These are phyloP conservation scores for Melaleuca quinquenervia DNA, from an alignment of 345 rosid genomes.

Conservation along the genomic window DNA sequence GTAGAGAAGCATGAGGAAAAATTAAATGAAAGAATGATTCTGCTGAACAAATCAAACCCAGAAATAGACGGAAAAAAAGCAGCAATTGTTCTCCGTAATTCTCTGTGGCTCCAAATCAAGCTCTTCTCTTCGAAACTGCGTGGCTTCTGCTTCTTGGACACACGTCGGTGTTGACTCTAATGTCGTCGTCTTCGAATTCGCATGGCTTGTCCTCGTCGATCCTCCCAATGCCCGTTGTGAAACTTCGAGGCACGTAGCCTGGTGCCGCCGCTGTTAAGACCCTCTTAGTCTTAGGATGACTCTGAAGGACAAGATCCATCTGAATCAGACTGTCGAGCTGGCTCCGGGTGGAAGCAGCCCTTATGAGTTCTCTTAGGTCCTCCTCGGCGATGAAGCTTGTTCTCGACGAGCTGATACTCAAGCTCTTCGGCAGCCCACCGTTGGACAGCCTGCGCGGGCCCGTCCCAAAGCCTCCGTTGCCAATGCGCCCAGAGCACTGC, in stretches of 20 bases:
- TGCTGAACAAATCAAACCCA: not conserved
- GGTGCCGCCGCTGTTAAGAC: not conserved
- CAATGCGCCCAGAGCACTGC: not conserved
- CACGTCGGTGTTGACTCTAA: not conserved
- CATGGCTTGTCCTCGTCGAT: slow-evolving; percentile 13
- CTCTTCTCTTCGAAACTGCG: not conserved
- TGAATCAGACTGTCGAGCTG: not conserved
- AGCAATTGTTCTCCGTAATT: not conserved
- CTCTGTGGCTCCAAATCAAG: not conserved
- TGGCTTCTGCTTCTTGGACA: slow-evolving; percentile 5
- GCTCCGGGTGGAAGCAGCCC: slow-evolving; percentile 3
- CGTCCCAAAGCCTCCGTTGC: not conserved
- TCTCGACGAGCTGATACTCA: not conserved
- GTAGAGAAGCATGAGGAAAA: not conserved
- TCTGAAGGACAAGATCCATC: not conserved
- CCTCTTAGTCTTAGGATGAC: not conserved
- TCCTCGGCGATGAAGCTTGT: not conserved
- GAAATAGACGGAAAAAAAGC: not conserved
- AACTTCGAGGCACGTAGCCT: slow-evolving; percentile 1
- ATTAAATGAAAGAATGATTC: not conserved
- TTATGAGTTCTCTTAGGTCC: slow-evolving; percentile 7
- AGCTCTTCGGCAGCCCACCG: slow-evolving; percentile 1
- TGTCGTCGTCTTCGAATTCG: slow-evolving; percentile 2
- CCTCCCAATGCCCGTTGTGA: not conserved
- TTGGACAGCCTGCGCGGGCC: not conserved